A percentile compares a stretch with the other conserved stretches of the same genome.
Evolutionary conservation across 2,329 filamentous ascomycete genomes (phyloP).

Genomic region (Dichotomopilus funicola): DNA sequence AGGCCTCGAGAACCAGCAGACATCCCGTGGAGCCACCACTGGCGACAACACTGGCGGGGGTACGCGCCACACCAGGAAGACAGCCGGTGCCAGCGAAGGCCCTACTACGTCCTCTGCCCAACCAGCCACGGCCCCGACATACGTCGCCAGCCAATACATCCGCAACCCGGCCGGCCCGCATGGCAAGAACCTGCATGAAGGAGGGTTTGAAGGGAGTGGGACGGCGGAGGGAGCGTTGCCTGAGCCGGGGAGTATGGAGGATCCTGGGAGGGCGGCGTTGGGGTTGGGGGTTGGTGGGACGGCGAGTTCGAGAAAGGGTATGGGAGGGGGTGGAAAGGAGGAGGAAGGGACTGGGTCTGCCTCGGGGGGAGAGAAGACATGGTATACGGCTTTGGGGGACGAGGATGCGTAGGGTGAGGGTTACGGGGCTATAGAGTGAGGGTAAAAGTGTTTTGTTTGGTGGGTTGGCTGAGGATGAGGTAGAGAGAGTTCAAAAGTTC

Average conservation of each 20-base stretch:
- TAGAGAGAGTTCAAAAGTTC: neutral
- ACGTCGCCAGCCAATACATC: conserved; percentile 14
- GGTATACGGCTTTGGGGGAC: conserved; percentile 12
- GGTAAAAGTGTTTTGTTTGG: neutral
- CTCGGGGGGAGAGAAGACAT: neutral
- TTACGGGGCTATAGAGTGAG: no score
- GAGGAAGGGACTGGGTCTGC: no score
- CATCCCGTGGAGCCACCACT: neutral
- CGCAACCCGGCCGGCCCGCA: conserved; percentile 16
- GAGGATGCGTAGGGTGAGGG: neutral
- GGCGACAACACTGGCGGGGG: neutral
- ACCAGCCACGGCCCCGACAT: conserved; percentile 21
- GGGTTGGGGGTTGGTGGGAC: neutral
- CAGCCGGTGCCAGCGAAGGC: neutral
- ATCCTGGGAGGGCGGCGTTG: conserved; percentile 18
- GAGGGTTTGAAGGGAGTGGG: conserved; percentile 22
- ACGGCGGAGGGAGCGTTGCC: conserved; percentile 18
- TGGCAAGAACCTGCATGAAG: conserved; percentile 26
- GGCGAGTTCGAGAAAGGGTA: no score
- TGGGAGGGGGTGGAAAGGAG: no score
- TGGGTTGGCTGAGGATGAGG: neutral
- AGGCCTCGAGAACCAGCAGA: conserved; percentile 12
- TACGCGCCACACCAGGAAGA: neutral
- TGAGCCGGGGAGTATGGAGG: conserved; percentile 25
- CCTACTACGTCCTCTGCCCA: neutral